These are phyloP conservation scores for Trichoderma semiorbis DNA, from an alignment of 2,329 filamentous ascomycete genomes.

Conservation along the genomic window DNA sequence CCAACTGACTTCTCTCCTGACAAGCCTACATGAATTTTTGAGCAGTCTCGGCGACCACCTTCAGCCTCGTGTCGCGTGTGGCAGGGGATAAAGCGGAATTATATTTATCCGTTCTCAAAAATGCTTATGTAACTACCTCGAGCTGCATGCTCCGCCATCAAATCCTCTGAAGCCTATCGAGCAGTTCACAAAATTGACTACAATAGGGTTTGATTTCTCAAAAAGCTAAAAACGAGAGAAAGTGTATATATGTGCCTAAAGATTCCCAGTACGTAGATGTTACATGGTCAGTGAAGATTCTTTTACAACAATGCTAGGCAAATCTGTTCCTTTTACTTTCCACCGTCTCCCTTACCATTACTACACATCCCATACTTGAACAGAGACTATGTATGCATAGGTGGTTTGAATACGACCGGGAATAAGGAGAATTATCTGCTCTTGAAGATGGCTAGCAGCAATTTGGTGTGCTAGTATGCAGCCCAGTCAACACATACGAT, in stretches of 20 bases:
- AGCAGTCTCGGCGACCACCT: constrained; percentile 14
- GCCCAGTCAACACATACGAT: not conserved
- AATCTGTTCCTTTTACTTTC: not conserved
- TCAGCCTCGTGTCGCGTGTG: constrained; percentile 21
- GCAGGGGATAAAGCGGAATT: constrained; percentile 13
- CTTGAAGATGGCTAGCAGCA: not conserved
- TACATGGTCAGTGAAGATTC: not conserved
- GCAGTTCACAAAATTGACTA: not conserved
- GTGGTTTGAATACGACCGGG: not conserved
- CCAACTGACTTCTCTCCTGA: constrained; percentile 16
- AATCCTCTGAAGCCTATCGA: not conserved
- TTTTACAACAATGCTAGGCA: not conserved
- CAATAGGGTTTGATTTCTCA: not conserved
- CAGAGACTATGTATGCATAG: not conserved
- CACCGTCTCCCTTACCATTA: not conserved
- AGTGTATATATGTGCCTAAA: not conserved
- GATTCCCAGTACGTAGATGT: not conserved
- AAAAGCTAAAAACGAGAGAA: not conserved
- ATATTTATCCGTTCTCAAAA: not conserved
- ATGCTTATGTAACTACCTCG: not conserved
- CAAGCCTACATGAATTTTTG: constrained; percentile 14
- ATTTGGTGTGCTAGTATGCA: not conserved
- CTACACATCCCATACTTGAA: not conserved
- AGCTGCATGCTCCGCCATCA: not conserved
- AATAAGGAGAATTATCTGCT: not conserved